A percentile compares a stretch with the other conserved stretches of the same genome.
These are phyloP conservation scores for Paramarasmius palmivorus DNA, from an alignment of 1,284 basidiomycete genomes.

Conservation along the genomic window DNA sequence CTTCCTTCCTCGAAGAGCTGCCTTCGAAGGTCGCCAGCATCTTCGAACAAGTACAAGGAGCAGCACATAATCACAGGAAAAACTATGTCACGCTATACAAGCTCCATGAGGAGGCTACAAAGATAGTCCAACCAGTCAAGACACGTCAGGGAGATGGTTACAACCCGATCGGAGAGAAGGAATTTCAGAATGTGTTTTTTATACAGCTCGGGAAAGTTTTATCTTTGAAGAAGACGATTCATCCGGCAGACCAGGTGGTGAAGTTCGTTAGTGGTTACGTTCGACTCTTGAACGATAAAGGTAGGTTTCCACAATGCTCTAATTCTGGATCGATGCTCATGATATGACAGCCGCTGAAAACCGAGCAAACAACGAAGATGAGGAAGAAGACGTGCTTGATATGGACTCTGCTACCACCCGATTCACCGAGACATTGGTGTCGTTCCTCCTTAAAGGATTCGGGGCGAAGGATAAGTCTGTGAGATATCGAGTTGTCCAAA, in stretches of 20 bases:
- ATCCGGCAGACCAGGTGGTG: slow-evolving; percentile 76
- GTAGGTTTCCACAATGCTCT: slow-evolving; percentile 40
- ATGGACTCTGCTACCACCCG: slow-evolving; percentile 73
- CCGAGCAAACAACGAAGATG: slow-evolving; percentile 17
- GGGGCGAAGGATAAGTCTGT: slow-evolving; percentile 88
- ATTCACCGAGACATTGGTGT: slow-evolving; percentile 74
- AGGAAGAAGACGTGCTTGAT: slow-evolving; percentile 36
- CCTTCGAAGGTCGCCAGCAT: slow-evolving; percentile 30
- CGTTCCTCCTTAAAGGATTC: slow-evolving; percentile 80
- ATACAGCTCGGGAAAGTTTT: slow-evolving; percentile 67
- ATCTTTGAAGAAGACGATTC: slow-evolving; percentile 81
- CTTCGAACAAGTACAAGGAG: slow-evolving; percentile 77
- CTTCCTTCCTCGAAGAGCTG: not conserved
- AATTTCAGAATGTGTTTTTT: slow-evolving; percentile 77
- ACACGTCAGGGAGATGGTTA: slow-evolving; percentile 22
- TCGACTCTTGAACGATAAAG: slow-evolving; percentile 75
- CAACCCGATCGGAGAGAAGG: slow-evolving; percentile 74
- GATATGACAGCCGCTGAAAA: slow-evolving; percentile 23
- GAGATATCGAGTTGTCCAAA: slow-evolving; percentile 78
- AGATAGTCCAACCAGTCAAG: slow-evolving; percentile 39
- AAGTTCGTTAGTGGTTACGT: slow-evolving; percentile 88
- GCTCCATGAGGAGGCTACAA: slow-evolving; percentile 65
- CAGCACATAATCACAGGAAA: slow-evolving; percentile 80
- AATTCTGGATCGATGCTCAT: slow-evolving; percentile 4
- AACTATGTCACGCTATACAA: slow-evolving; percentile 86